A percentile compares a stretch with the other conserved stretches of the same genome.
phyloP scores from a whole-genome alignment of 2,329 filamentous ascomycete genomes.

The Paracorniculantispora psalliotae region DNA sequence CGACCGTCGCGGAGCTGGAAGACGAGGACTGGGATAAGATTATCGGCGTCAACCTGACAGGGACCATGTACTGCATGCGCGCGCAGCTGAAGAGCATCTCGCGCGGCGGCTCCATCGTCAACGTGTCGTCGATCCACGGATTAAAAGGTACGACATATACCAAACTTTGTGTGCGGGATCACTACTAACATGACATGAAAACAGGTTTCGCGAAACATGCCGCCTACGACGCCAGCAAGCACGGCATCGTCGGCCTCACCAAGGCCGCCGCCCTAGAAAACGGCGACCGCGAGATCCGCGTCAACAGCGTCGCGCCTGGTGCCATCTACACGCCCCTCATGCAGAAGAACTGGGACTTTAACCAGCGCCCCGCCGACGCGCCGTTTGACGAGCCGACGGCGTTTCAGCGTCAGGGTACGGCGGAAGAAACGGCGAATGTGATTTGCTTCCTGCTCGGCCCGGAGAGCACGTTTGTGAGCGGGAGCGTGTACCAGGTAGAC shows the following conservation, averaged over 20 bases:
- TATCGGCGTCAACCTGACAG: conserved; percentile 42
- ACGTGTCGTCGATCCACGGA: conserved; percentile 49
- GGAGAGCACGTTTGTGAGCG: conserved; percentile 42
- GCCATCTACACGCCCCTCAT: conserved; percentile 45
- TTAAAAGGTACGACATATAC: conserved; percentile 22
- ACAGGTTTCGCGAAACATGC: conserved; percentile 27
- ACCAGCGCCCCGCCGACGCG: conserved; percentile 28
- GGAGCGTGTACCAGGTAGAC: conserved; percentile 41
- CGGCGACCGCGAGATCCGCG: conserved; percentile 36
- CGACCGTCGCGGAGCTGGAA: conserved; percentile 36
- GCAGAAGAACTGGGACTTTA: conserved; percentile 36
- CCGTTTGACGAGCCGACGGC: conserved; percentile 39
- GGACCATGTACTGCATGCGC: conserved; percentile 44
- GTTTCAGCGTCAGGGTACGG: conserved; percentile 39
- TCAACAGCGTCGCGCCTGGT: conserved; percentile 42
- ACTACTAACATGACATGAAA: conserved; percentile 8
- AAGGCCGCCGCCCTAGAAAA: conserved; percentile 28
- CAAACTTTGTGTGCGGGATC: not conserved
- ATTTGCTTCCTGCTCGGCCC: conserved; percentile 45
- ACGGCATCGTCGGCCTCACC: conserved; percentile 30
- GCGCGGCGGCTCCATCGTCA: conserved; percentile 54
- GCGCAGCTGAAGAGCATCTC: conserved; percentile 39
- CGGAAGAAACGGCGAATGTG: conserved; percentile 42
- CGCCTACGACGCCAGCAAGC: conserved; percentile 32
- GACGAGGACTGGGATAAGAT: conserved; percentile 43